Conservation (phyloP, 176 grass and related monocot genomes). For the Phragmites australis region DNA sequence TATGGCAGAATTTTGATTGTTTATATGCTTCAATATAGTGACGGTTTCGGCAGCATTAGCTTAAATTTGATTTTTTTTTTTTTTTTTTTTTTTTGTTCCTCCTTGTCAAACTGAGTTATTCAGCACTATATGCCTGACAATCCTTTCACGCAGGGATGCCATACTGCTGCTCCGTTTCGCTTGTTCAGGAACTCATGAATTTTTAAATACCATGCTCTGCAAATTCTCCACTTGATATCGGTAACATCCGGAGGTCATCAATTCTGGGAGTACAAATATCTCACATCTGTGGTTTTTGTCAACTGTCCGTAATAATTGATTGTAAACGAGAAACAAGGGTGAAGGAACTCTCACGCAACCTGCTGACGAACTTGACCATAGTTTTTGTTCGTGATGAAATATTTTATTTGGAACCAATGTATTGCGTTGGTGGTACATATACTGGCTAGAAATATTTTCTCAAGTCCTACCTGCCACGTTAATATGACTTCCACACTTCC, state of each 20-base stretch:
- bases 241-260: neutral
- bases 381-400: neutral
- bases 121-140: neutral
- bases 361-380: neutral
- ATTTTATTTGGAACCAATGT: neutral
- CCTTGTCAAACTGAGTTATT: conserved; percentile 1
- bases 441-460: neutral
- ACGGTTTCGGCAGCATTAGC: neutral
- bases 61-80: conserved; percentile 17
- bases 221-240: conserved; percentile 19
- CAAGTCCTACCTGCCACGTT: neutral
- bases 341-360: conserved; percentile 1
- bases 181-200: conserved; percentile 18
- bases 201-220: neutral
- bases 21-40: conserved; percentile 2
- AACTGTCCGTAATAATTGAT: conserved; percentile 16
- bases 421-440: neutral
- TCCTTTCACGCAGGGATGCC: conserved; percentile 8
- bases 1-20: neutral
- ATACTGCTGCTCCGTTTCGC: neutral
- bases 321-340: conserved; percentile 2
- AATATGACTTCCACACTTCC: neutral
- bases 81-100: neutral
- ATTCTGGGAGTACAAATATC: neutral
- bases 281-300: neutral